Evolutionary conservation across 331 rosid species (phyloP).

Genomic region (Rosa hybrid): DNA sequence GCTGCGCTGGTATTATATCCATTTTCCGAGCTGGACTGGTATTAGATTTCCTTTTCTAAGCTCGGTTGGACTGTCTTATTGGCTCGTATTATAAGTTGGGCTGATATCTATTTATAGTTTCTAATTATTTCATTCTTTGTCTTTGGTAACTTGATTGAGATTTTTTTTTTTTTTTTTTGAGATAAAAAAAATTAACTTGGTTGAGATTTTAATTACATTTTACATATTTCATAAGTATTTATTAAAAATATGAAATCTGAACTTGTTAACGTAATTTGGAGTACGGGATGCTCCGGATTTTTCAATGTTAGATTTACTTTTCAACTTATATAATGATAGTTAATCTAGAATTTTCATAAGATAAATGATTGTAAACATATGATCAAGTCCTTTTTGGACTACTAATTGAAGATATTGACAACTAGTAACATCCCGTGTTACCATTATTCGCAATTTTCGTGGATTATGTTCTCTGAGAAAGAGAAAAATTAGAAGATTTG

Average conservation of each 20-base stretch:
- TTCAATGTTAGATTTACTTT: not conserved
- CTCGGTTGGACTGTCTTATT: not conserved
- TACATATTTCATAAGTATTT: no score
- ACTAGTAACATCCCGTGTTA: not conserved
- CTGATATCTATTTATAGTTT: not conserved
- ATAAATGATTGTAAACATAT: no score
- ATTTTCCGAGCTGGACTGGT: not conserved
- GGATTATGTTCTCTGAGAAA: not conserved
- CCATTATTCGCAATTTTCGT: not conserved
- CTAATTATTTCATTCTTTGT: not conserved
- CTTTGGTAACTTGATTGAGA: not conserved
- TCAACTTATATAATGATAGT: not conserved
- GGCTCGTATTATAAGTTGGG: not conserved
- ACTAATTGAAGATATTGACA: not conserved
- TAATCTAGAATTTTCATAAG: no score
- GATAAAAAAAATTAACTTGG: no score
- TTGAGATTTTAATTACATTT: no score
- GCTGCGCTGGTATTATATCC: not conserved
- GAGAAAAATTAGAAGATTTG: no score
- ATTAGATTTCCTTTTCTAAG: not conserved
- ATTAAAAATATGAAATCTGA: no score
- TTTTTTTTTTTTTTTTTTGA: no score
- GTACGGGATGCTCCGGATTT: no score
- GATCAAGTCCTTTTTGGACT: not conserved
- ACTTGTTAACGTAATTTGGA: no score